Percentiles rank a stretch among this genome's conserved stretches.
Evolutionary conservation across 208 protist species (phyloP).

Genomic region (Trypanosoma brucei): DNA sequence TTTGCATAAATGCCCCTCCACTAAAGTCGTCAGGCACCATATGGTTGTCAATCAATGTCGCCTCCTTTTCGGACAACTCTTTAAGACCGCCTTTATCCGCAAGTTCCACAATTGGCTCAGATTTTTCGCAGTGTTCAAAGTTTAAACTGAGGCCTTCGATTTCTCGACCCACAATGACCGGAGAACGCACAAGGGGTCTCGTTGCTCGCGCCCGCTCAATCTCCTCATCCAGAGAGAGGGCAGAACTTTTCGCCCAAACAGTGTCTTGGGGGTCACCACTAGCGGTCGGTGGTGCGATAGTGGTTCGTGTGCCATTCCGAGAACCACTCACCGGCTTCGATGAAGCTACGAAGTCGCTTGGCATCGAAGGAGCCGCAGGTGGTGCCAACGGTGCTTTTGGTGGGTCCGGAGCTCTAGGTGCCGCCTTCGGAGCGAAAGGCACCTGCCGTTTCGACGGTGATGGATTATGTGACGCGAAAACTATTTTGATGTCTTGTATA

Average conservation of each 20-base stretch:
- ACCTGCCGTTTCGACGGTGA: neutral
- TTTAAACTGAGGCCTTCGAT: constrained; percentile 3
- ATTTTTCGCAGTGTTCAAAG: neutral
- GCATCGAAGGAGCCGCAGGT: neutral
- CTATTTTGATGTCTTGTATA: constrained; percentile 14
- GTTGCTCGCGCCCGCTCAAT: constrained; percentile 15
- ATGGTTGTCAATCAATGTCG: constrained; percentile 39
- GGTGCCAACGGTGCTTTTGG: constrained; percentile 20
- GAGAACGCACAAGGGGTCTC: constrained; percentile 16
- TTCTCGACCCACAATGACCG: neutral
- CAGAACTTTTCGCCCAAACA: constrained; percentile 9
- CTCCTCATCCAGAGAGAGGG: constrained; percentile 17
- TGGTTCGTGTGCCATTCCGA: constrained; percentile 15
- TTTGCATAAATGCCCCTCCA: neutral
- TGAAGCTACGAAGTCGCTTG: neutral
- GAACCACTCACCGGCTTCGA: neutral
- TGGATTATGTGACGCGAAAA: constrained; percentile 21
- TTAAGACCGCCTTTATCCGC: constrained; percentile 7
- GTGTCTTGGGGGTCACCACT: neutral
- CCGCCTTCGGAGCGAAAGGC: neutral
- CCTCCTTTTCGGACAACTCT: constrained; percentile 26
- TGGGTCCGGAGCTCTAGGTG: neutral
- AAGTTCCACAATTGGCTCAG: neutral
- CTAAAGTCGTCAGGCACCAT: constrained; percentile 37
- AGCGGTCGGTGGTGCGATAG: constrained; percentile 14